Base-by-base conservation (phyloP, 306 rosid species). In the Herpetospermum pedunculosum region DNA sequence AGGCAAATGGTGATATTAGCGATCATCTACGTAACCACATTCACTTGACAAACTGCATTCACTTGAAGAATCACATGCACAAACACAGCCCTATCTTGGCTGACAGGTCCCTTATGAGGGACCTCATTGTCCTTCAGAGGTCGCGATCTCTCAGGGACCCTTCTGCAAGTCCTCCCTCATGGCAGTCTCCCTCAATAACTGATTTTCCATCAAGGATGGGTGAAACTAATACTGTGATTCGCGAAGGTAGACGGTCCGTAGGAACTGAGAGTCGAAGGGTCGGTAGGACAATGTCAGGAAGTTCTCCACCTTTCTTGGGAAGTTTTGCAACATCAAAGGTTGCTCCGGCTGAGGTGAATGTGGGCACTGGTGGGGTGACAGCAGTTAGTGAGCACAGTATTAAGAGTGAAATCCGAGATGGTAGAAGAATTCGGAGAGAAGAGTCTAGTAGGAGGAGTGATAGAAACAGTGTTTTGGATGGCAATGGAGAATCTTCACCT, bases 1-100 rank as follows among this genome's bases (percentile, higher is more conserved):
- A 95, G 78, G 96, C 99, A 15, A 95, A 95, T 84, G 99, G 97
- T 85, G 96, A 89, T 79, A 88, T 89, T 67, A 81, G 92, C 82
- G 99, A 91, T 75, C 99, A 95, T 89, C 84, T 95, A 50, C 91
- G 97, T 59, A 95, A 95, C 86, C 97, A 91, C 77, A 89, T 95
- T 58, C 99, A 95, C 84, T 87, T 95, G 85, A 95, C 97, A 47
- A 95, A 91, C 81, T 95, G 99, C 80, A 95, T 95, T 81, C 99
- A 91, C 88, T 81, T 95, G 90, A 95, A 95, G 96, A 95, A 95
- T 80, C 99, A 95, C 59, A 91, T 95, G 97, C 99, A 95, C 81
- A 95, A 89, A 86, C 92, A 89, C 76, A 95, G 99, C 78, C 97
- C 99, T 60, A 88, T 91, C 53, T 25, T 95, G 74, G 79, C 97